phyloP scores from a whole-genome alignment of 129 eudicot species.

The Mikania micrantha region DNA sequence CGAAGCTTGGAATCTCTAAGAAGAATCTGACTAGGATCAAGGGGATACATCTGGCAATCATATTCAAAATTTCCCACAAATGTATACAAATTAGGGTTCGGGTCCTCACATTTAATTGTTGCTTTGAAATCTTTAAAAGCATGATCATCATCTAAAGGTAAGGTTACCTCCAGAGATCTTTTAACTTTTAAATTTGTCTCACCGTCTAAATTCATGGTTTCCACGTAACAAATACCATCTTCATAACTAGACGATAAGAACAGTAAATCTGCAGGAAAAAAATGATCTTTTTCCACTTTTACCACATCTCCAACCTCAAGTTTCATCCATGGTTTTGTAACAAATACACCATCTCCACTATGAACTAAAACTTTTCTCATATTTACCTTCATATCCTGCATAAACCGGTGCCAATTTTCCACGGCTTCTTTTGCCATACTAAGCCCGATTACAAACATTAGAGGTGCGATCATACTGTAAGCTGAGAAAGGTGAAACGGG shows the following conservation, averaged over 20 bases:
- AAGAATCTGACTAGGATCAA: conserved; percentile 39
- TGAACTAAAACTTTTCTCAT: conserved; percentile 36
- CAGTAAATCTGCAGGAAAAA: too few relatives aligned
- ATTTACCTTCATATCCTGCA: too few relatives aligned
- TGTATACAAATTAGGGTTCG: conserved; percentile 43
- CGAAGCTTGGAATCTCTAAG: conserved; percentile 47
- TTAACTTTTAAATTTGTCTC: too few relatives aligned
- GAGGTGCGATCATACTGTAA: conserved; percentile 38
- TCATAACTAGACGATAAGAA: too few relatives aligned
- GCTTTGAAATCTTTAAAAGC: conserved; percentile 33
- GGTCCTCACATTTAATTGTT: conserved; percentile 41
- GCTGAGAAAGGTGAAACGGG: conserved; percentile 37
- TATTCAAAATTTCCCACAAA: conserved; percentile 41
- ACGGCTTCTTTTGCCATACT: too few relatives aligned
- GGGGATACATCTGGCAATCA: conserved; percentile 22
- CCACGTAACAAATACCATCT: too few relatives aligned
- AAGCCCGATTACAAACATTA: conserved; percentile 38
- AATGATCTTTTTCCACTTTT: too few relatives aligned
- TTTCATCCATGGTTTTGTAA: conserved; percentile 34
- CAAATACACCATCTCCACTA: conserved; percentile 30
- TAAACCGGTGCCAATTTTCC: too few relatives aligned
- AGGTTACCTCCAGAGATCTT: too few relatives aligned
- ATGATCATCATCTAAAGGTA: too few relatives aligned
- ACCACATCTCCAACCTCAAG: too few relatives aligned
- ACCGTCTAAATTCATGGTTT: too few relatives aligned